These are phyloP conservation scores for Saturnispora mendoncae DNA, from an alignment of 805 yeast species.

Conservation along the genomic window DNA sequence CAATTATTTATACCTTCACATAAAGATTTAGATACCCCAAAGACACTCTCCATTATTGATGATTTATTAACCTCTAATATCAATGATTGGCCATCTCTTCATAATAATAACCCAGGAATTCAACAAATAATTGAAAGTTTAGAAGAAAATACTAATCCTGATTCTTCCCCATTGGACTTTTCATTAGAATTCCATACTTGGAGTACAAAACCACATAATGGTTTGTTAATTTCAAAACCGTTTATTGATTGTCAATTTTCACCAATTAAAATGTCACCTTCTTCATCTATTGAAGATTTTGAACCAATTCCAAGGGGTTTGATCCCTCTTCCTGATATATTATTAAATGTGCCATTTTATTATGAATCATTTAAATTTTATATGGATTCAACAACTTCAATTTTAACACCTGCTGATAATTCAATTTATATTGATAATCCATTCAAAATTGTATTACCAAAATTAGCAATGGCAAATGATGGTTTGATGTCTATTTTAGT, in stretches of 20 bases:
- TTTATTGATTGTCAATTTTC: constrained; percentile 9
- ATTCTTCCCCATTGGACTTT: constrained; percentile 4
- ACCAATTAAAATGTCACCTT: constrained; percentile 8
- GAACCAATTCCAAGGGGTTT: constrained; percentile 29
- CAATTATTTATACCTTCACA: not conserved
- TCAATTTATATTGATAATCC: constrained; percentile 58
- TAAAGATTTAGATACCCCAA: not conserved
- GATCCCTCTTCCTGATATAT: constrained; percentile 50
- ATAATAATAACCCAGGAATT: not conserved
- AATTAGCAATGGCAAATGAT: constrained; percentile 53
- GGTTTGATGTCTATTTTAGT: constrained; percentile 49
- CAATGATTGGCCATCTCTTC: constrained; percentile 3
- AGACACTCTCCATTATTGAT: constrained; percentile 13
- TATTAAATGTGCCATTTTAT: constrained; percentile 51
- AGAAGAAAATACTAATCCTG: no score
- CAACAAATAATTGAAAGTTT: not conserved
- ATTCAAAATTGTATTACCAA: constrained; percentile 54
- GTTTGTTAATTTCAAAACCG: constrained; percentile 13
- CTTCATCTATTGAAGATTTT: constrained; percentile 16
- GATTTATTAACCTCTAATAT: constrained; percentile 15
- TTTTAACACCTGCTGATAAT: constrained; percentile 59
- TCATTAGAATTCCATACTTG: constrained; percentile 16
- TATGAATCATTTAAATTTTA: constrained; percentile 56
- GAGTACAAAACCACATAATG: constrained; percentile 2
- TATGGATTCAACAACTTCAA: constrained; percentile 48